These are phyloP conservation scores for Nothopassalora personata DNA, from an alignment of 2,329 filamentous ascomycete genomes.

Conservation along the genomic window DNA sequence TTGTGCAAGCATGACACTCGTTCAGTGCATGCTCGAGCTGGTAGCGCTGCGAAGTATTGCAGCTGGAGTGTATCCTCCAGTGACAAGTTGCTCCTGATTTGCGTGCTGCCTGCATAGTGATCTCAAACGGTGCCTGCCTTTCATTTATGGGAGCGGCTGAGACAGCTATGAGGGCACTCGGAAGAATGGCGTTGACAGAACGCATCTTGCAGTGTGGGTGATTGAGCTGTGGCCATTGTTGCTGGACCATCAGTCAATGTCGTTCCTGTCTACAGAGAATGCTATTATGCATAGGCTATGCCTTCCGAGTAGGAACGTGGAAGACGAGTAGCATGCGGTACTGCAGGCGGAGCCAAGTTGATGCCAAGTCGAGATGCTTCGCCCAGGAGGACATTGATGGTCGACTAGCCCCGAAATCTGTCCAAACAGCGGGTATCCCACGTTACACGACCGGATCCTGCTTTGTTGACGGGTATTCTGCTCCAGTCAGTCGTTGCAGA, in stretches of 20 bases:
- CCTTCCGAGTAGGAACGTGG: background rate
- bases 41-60: slow-evolving; percentile 56
- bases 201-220: slow-evolving; percentile 6
- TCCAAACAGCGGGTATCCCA: background rate
- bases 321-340: background rate
- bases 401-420: background rate
- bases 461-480: too few relatives aligned
- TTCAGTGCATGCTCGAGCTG: slow-evolving; percentile 43
- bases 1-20: too few relatives aligned
- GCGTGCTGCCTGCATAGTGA: slow-evolving; percentile 13
- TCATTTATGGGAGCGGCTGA: slow-evolving; percentile 9
- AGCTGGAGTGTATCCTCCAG: slow-evolving; percentile 58
- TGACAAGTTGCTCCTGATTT: slow-evolving; percentile 35
- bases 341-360: too few relatives aligned
- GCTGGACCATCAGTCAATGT: background rate
- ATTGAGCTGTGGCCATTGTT: background rate
- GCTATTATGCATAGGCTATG: background rate
- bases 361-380: background rate
- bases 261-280: background rate
- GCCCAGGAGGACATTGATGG: slow-evolving; percentile 5
- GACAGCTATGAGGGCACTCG: slow-evolving; percentile 10
- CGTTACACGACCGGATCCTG: background rate
- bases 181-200: slow-evolving; percentile 7
- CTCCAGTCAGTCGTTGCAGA: background rate
- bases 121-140: slow-evolving; percentile 14